Percentiles rank a stretch among this genome's conserved stretches.
These are phyloP conservation scores for Cladosporium sp. DNA, from an alignment of 2,329 filamentous ascomycete species.

Conservation along the genomic window DNA sequence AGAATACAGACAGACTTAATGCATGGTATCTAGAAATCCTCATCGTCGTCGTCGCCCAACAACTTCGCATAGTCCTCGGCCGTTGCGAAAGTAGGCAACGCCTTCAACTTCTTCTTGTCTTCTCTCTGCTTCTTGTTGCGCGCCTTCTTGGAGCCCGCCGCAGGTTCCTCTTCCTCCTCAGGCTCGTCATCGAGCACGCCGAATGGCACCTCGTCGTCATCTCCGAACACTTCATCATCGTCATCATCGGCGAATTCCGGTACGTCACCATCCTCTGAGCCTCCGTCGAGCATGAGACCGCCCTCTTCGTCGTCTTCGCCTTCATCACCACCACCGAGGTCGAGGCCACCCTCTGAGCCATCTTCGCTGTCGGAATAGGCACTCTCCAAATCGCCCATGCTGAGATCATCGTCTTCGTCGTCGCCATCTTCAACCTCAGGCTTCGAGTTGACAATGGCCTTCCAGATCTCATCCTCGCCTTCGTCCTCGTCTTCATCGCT, in stretches of 20 bases:
- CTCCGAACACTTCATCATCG: constrained; percentile 38
- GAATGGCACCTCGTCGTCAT: constrained; percentile 51
- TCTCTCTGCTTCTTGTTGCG: constrained; percentile 47
- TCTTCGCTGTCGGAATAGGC: constrained; percentile 37
- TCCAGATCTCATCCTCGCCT: constrained; percentile 74
- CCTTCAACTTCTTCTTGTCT: constrained; percentile 81
- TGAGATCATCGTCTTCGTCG: constrained; percentile 57
- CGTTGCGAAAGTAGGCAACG: constrained; percentile 87
- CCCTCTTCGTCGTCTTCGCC: constrained; percentile 39
- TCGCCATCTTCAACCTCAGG: constrained; percentile 68
- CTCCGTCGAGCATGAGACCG: constrained; percentile 38
- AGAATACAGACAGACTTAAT: not conserved
- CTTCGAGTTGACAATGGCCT: constrained; percentile 76
- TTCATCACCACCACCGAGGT: constrained; percentile 42
- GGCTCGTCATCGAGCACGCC: constrained; percentile 51
- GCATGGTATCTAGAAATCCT: constrained; percentile 7
- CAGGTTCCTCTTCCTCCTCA: constrained; percentile 38
- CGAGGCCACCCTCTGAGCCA: constrained; percentile 47
- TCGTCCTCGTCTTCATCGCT: constrained; percentile 39
- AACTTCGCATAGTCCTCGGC: constrained; percentile 85
- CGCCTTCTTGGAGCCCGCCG: constrained; percentile 31
- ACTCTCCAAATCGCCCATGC: constrained; percentile 44
- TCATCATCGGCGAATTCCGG: constrained; percentile 40
- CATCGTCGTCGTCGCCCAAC: constrained; percentile 26
- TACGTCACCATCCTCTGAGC: constrained; percentile 51